These are phyloP conservation scores for Elasticomyces elasticus DNA, from an alignment of 495 filamentous ascomycete species.

Conservation along the genomic window DNA sequence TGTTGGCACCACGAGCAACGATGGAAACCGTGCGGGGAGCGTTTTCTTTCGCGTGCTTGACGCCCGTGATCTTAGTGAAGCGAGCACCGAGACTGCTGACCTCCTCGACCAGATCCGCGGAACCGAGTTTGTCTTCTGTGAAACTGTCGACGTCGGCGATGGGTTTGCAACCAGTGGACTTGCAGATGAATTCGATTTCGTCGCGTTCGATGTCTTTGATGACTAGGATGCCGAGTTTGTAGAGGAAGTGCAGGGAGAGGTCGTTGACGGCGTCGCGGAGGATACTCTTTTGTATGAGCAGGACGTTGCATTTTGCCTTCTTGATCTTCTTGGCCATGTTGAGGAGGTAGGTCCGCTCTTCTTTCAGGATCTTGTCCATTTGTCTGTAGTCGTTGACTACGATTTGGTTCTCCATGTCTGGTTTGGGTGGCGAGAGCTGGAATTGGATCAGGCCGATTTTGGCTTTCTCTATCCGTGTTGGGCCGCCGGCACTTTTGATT, in stretches of 20 bases:
- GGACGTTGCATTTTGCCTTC: constrained; percentile 98
- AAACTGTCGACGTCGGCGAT: constrained; percentile 98
- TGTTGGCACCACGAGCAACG: constrained; percentile 87
- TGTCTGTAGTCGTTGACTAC: constrained; percentile 98
- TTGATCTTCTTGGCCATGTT: constrained; percentile 99
- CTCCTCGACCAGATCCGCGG: constrained; percentile 92
- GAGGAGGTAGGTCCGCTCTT: constrained; percentile 93
- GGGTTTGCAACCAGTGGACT: constrained; percentile 90
- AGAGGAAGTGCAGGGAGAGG: constrained; percentile 90
- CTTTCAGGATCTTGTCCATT: constrained; percentile 99
- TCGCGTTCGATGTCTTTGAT: constrained; percentile 98
- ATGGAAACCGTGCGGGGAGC: constrained; percentile 72
- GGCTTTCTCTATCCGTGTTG: constrained; percentile 91
- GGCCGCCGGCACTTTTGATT: constrained; percentile 86
- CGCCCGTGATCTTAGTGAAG: constrained; percentile 89
- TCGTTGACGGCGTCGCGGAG: constrained; percentile 97
- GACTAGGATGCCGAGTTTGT: constrained; percentile 87
- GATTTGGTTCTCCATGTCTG: constrained; percentile 99
- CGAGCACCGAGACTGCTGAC: constrained; percentile 75
- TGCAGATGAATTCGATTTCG: constrained; percentile 98
- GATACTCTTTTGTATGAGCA: constrained; percentile 97
- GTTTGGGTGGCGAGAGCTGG: constrained; percentile 94
- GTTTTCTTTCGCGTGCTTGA: constrained; percentile 46
- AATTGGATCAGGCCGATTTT: constrained; percentile 96
- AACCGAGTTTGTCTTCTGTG: constrained; percentile 95